phyloP scores from a whole-genome alignment of 2,329 filamentous ascomycete genomes.

The Xylariaceae sp. region DNA sequence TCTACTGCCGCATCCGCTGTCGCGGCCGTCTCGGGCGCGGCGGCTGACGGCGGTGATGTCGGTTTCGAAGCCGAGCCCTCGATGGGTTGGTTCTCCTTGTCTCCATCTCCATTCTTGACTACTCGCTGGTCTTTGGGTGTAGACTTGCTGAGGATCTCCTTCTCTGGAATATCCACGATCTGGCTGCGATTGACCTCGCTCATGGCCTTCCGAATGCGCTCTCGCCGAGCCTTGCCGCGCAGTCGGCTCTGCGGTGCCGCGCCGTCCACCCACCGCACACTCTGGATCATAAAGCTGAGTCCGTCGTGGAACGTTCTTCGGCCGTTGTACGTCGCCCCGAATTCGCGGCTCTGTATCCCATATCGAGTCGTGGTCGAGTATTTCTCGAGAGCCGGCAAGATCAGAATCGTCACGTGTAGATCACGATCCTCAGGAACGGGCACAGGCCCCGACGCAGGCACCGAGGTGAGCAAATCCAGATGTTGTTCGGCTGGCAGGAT shows the following conservation, averaged over 20 bases:
- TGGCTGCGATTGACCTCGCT: slow-evolving; percentile 45
- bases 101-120: slow-evolving; percentile 27
- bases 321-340: slow-evolving; percentile 55
- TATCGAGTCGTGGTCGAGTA: slow-evolving; percentile 75
- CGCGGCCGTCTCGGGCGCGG: background rate
- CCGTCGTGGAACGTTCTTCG: slow-evolving; percentile 66
- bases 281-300: slow-evolving; percentile 81
- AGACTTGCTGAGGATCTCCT: slow-evolving; percentile 28
- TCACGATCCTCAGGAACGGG: slow-evolving; percentile 67
- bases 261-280: slow-evolving; percentile 82
- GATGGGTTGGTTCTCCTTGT: slow-evolving; percentile 47
- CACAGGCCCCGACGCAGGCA: slow-evolving; percentile 61
- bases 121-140: slow-evolving; percentile 24
- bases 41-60: background rate
- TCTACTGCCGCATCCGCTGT: background rate
- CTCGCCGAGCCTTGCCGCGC: slow-evolving; percentile 53
- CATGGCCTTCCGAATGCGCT: slow-evolving; percentile 57
- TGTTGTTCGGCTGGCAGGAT: slow-evolving; percentile 27
- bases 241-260: slow-evolving; percentile 57
- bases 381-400: slow-evolving; percentile 74
- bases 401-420: slow-evolving; percentile 79
- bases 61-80: background rate
- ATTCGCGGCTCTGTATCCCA: slow-evolving; percentile 79
- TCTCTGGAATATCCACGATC: slow-evolving; percentile 31
- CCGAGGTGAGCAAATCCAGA: slow-evolving; percentile 47